Conservation (phyloP, 2,329 filamentous ascomycete species). For the Venturia oleaginea region DNA sequence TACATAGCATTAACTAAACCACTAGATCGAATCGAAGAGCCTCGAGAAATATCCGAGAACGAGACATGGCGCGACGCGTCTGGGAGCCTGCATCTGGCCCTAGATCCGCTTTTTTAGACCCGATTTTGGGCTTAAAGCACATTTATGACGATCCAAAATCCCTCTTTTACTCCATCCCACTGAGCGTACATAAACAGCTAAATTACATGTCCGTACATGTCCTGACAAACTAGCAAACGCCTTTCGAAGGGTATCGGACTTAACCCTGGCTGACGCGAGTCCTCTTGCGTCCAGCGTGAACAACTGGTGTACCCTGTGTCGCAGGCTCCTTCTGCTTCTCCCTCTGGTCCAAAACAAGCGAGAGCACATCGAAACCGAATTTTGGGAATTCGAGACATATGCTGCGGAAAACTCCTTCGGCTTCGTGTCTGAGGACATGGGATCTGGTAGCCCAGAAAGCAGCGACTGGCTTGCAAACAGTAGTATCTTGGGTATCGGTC, state of each 20-base stretch:
- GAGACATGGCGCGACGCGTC: too few relatives aligned
- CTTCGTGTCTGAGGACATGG: conserved; percentile 75
- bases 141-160: neutral
- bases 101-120: neutral
- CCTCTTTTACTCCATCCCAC: neutral
- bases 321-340: conserved; percentile 29
- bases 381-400: conserved; percentile 85
- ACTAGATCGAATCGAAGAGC: neutral
- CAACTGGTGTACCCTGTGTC: conserved; percentile 3
- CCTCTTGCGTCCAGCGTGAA: conserved; percentile 13
- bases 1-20: neutral
- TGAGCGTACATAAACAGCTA: neutral
- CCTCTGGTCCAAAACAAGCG: conserved; percentile 45
- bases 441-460: conserved; percentile 79
- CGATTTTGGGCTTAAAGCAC: neutral
- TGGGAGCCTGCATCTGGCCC: too few relatives aligned
- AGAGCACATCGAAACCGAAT: conserved; percentile 88
- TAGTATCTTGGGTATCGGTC: conserved; percentile 58
- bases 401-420: conserved; percentile 72
- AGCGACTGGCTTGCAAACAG: conserved; percentile 74
- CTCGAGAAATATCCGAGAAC: too few relatives aligned
- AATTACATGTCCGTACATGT: neutral
- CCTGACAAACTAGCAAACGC: neutral
- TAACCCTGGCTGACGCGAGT: conserved; percentile 8
- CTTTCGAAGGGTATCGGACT: neutral